Conservation (phyloP, 306 rosid genomes). For the Gillenia trifoliata region DNA sequence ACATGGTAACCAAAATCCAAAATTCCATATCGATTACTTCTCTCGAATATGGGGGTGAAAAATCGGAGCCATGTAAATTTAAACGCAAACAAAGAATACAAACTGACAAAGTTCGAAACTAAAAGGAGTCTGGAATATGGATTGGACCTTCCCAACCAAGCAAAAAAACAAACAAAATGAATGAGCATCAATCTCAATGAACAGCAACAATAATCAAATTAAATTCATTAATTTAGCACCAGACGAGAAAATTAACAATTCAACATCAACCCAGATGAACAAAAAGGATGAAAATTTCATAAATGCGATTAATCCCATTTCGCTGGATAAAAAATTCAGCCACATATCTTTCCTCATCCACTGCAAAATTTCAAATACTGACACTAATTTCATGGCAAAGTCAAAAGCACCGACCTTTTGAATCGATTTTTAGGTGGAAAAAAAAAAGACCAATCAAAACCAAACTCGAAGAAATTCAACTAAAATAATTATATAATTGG, state of each 20-base stretch:
- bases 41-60: slow-evolving; percentile 1
- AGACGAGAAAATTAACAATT: slow-evolving; percentile 6
- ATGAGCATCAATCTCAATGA: background rate
- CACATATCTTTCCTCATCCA: background rate
- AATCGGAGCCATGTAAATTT: slow-evolving; percentile 13
- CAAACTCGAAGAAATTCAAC: background rate
- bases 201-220: slow-evolving; percentile 7
- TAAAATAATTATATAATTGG: background rate
- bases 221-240: background rate
- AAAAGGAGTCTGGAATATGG: slow-evolving; percentile 11
- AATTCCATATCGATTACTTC: slow-evolving; percentile 7
- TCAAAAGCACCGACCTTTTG: background rate
- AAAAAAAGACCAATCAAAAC: background rate
- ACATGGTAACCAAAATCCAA: slow-evolving; percentile 9
- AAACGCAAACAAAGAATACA: slow-evolving; percentile 25
- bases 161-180: slow-evolving; percentile 21
- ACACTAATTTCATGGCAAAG: background rate
- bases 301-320: background rate
- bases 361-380: background rate
- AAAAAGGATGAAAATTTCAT: background rate
- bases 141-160: slow-evolving; percentile 24
- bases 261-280: background rate
- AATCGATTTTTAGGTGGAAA: background rate
- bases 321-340: slow-evolving; percentile 2
- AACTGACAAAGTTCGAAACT: slow-evolving; percentile 30